Conservation (phyloP, 208 protist species). For the Acanthamoeba quina region DNA sequence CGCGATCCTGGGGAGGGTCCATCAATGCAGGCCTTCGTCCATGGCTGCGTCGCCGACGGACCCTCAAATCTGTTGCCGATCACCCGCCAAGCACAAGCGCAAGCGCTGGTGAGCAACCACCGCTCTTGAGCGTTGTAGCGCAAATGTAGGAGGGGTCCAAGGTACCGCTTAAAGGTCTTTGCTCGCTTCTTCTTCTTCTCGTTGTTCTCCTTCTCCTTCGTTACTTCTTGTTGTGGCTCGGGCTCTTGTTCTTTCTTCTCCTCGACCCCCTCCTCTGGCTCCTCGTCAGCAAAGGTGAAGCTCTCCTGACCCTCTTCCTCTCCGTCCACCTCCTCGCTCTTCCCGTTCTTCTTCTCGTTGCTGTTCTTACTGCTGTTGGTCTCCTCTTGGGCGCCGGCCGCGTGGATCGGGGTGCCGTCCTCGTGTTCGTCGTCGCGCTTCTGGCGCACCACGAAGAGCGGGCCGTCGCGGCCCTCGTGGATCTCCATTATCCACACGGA, state of each 20-base stretch:
- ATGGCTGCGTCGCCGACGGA: constrained; percentile 65
- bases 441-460: constrained; percentile 56
- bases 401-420: not conserved
- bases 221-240: not conserved
- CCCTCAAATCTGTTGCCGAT: no score
- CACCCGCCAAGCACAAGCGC: no score
- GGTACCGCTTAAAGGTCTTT: constrained; percentile 43
- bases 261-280: not conserved
- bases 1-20: constrained; percentile 62
- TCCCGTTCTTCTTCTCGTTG: no score
- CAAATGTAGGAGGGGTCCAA: no score
- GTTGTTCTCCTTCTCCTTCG: not conserved
- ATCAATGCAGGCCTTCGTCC: constrained; percentile 70
- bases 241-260: not conserved
- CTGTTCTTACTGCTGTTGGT: no score
- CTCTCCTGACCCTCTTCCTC: constrained; percentile 9
- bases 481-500: constrained; percentile 72
- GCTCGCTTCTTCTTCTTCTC: not conserved
- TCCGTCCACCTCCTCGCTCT: not conserved
- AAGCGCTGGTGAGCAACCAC: no score
- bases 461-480: constrained; percentile 37
- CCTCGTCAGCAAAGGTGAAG: constrained; percentile 4
- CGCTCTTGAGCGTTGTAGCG: no score
- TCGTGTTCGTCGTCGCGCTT: constrained; percentile 50
- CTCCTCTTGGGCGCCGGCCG: not conserved